phyloP scores from a whole-genome alignment of 352 stramenopile species.

The Phytophthora pluvialis region DNA sequence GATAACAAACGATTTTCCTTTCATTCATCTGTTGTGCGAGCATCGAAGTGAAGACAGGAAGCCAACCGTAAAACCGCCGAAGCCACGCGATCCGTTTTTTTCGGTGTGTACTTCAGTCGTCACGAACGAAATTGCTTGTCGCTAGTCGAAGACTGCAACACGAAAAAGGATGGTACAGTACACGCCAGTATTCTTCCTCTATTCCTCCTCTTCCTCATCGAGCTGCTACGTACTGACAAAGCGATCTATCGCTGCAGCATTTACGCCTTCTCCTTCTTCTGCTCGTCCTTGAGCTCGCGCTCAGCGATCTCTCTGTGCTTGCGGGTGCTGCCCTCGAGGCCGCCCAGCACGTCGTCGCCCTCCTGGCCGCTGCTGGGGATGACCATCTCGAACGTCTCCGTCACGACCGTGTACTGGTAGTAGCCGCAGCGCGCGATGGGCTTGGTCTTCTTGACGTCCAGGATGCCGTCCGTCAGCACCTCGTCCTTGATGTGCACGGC shows the following conservation, averaged over 20 bases:
- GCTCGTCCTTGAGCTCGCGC: constrained; percentile 13
- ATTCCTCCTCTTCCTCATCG: constrained; percentile 4
- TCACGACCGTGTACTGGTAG: constrained; percentile 44
- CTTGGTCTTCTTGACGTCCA: constrained; percentile 45
- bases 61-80: background rate
- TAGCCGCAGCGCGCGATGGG: constrained; percentile 41
- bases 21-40: background rate
- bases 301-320: constrained; percentile 36
- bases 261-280: constrained; percentile 19
- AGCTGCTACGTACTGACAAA: background rate
- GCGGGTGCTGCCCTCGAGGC: constrained; percentile 35
- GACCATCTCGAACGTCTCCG: constrained; percentile 43
- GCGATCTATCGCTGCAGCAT: background rate
- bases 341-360: constrained; percentile 29
- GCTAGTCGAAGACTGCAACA: background rate
- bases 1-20: constrained; percentile 19
- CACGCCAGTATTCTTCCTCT: background rate
- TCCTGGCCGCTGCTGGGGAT: constrained; percentile 37
- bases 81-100: constrained; percentile 14
- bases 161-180: background rate
- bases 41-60: too few species aligned
- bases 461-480: constrained; percentile 37
- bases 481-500: constrained; percentile 45
- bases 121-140: constrained; percentile 6
- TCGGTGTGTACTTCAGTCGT: constrained; percentile 1